phyloP scores from a whole-genome alignment of 2,329 filamentous ascomycete genomes.

The Aureobasidium uvarum region DNA sequence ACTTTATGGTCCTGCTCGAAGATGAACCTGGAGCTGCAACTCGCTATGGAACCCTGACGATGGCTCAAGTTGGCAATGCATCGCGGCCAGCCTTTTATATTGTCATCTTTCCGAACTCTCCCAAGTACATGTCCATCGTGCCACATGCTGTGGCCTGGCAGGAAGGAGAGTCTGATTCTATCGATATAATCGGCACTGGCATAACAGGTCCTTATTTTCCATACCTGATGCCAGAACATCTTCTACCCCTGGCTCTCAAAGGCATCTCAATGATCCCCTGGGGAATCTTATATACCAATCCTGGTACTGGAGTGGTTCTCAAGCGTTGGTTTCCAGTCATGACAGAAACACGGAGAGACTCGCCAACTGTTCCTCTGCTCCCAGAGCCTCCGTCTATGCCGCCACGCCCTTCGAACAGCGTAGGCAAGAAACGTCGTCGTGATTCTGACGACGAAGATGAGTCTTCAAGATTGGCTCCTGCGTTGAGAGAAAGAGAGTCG shows the following conservation, averaged over 20 bases:
- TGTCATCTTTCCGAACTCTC: conserved; percentile 2
- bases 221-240: conserved; percentile 9
- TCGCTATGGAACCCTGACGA: conserved; percentile 2
- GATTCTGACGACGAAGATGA: neutral
- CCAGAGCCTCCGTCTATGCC: neutral
- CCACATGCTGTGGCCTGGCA: conserved; percentile 9
- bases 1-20: conserved; percentile 8
- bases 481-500: neutral
- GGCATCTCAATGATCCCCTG: conserved; percentile 6
- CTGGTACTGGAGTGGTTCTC: conserved; percentile 8
- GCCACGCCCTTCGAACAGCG: neutral
- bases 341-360: neutral
- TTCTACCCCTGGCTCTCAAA: neutral
- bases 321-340: neutral
- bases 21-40: neutral
- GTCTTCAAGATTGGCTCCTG: neutral
- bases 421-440: conserved; percentile 4
- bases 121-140: conserved; percentile 8
- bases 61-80: neutral
- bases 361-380: neutral
- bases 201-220: conserved; percentile 16
- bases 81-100: conserved; percentile 21
- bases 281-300: conserved; percentile 9
- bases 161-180: neutral
- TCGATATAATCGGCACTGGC: neutral